Base-by-base conservation (phyloP, 495 filamentous ascomycete species). In the Penicillium cataractarum region DNA sequence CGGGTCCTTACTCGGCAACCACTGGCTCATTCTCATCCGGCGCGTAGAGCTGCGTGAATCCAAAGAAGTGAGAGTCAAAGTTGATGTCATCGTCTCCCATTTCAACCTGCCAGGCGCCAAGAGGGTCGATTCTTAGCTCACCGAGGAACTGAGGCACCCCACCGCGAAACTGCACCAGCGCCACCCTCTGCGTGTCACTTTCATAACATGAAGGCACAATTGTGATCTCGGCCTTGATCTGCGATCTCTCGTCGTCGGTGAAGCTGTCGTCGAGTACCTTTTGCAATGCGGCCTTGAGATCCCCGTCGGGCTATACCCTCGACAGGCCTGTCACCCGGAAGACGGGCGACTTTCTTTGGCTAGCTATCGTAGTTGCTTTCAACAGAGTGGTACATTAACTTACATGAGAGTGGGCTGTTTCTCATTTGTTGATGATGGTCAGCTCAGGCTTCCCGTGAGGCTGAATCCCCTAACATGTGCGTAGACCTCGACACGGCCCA, bases 21-120 rank as follows among this genome's bases (percentile, higher is more conserved):
- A 59, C 61, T 22, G 55, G 61, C 39, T 55, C 49, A 40, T 55
- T 64, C 0, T 48, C 50, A 15, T 64, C 49, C 6, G 61, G 39
- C 48, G 55, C 35, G 56, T 58, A 64, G 61, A 64, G 61, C 61
- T 58, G 48, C 35, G 61, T 64, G 15, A 64, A 64, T 58, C 61
- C 55, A 58, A 59, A 58, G 61, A 64, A 64, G 61, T 64, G 55
- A 31, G 48, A 54, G 55, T 64, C 55, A 55, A 64, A 59, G 61
- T 55, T 55, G 37, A 59, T 39, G n/a, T 59, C 55, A 24, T 59
- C 15, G 7, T 64, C 49, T 55, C 29, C 56, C 55, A 64, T 64
- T 49, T 64, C 55, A 50, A 64, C 17, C 61, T 64, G 55, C 55
- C 49, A 64, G 32, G 48, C 61, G 31, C 55, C 37, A 37, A 64